Conservation (phyloP, 2,329 filamentous ascomycete species). For the Fusarium acutatum region DNA sequence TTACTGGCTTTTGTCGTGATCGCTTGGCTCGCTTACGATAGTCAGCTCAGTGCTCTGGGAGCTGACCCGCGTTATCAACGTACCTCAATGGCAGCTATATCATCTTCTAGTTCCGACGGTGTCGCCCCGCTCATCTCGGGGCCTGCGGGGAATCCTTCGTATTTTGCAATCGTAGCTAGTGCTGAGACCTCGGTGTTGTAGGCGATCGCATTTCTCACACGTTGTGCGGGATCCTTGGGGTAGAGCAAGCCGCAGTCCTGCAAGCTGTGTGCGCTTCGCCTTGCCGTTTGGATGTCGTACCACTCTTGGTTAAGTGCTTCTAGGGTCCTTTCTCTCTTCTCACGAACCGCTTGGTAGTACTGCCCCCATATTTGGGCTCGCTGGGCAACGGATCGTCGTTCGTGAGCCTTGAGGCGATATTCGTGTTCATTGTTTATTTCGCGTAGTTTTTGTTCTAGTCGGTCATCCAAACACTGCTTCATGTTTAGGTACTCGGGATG, state of each 20-base stretch:
- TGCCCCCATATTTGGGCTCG: slow-evolving; percentile 88
- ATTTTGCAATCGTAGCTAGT: slow-evolving; percentile 89
- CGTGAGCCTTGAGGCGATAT: slow-evolving; percentile 77
- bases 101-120: slow-evolving; percentile 79
- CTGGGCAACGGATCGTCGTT: slow-evolving; percentile 79
- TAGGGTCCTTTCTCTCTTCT: slow-evolving; percentile 81
- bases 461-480: slow-evolving; percentile 84
- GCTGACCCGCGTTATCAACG: slow-evolving; percentile 27
- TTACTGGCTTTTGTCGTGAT: slow-evolving; percentile 50
- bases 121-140: slow-evolving; percentile 81
- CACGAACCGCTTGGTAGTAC: slow-evolving; percentile 86
- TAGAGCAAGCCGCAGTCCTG: slow-evolving; percentile 86
- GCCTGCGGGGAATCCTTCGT: slow-evolving; percentile 96
- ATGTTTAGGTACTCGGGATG: slow-evolving; percentile 93
- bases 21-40: slow-evolving; percentile 46
- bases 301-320: slow-evolving; percentile 87
- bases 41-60: slow-evolving; percentile 36
- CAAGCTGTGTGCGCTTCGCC: slow-evolving; percentile 81
- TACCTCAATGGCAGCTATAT: slow-evolving; percentile 89
- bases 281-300: slow-evolving; percentile 91
- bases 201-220: slow-evolving; percentile 83
- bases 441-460: slow-evolving; percentile 81
- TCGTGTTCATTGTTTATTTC: slow-evolving; percentile 78
- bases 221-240: slow-evolving; percentile 77
- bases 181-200: slow-evolving; percentile 97